A percentile compares a stretch with the other conserved stretches of the same genome.
Conservation (phyloP, 768 basidiomycete species). For the Podaxis sp. region DNA sequence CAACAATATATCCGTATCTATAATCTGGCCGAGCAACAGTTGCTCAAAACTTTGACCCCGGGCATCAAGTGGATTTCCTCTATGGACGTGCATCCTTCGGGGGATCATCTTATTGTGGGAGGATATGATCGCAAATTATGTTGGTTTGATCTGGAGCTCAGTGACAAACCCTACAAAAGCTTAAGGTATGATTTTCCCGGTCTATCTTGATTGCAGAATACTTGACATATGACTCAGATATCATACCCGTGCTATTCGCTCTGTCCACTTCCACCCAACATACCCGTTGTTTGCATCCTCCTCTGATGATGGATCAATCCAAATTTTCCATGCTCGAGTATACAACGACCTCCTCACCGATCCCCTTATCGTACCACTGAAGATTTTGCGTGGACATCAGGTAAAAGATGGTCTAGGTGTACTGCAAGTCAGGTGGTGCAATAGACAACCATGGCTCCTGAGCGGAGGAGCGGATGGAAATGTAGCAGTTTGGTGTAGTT, state of each 20-base stretch:
- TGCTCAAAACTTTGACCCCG: constrained; percentile 92
- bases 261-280: constrained; percentile 88
- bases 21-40: constrained; percentile 89
- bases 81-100: constrained; percentile 94
- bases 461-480: constrained; percentile 92
- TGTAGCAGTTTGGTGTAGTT: constrained; percentile 87
- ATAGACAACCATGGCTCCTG: constrained; percentile 87
- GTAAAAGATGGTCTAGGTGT: constrained; percentile 88
- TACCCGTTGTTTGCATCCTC: constrained; percentile 96
- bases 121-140: constrained; percentile 97
- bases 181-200: constrained; percentile 57
- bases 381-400: constrained; percentile 91
- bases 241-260: constrained; percentile 90
- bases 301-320: constrained; percentile 96
- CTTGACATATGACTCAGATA: constrained; percentile 52
- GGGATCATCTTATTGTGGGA: constrained; percentile 95
- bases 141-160: constrained; percentile 98
- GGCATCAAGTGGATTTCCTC: constrained; percentile 97
- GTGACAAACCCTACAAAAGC: constrained; percentile 95
- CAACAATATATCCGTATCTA: constrained; percentile 96
- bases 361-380: constrained; percentile 95
- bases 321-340: constrained; percentile 94
- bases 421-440: constrained; percentile 87
- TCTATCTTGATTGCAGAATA: constrained; percentile 4
- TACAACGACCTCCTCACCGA: constrained; percentile 96